Conservation (phyloP, 129 eudicot genomes). For the Flaveria linearis region DNA sequence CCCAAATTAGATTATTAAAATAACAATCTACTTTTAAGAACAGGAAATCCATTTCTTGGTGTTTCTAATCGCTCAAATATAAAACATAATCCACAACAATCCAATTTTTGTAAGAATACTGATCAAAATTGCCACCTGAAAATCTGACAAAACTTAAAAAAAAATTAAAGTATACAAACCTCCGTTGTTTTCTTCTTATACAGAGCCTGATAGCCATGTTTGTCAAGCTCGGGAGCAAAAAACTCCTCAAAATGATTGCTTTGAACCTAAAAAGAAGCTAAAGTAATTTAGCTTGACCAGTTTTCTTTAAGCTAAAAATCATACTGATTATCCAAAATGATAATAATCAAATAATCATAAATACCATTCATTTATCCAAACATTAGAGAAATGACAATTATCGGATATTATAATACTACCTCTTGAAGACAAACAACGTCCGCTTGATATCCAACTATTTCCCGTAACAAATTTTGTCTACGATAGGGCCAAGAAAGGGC, state of each 20-base stretch:
- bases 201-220: constrained; percentile 92
- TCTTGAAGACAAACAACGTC: constrained; percentile 97
- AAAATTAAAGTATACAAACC: constrained; percentile 36
- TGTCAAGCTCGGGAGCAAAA: constrained; percentile 92
- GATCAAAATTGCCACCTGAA: not conserved
- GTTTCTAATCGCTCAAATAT: not conserved
- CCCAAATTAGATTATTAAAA: not conserved
- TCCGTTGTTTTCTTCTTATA: constrained; percentile 83
- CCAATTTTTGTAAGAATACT: not conserved
- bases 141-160: not conserved
- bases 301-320: too few relatives aligned
- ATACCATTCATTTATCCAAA: not conserved
- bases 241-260: constrained; percentile 88
- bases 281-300: not conserved
- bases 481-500: constrained; percentile 97
- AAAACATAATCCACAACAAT: not conserved
- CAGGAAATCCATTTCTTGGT: too few relatives aligned
- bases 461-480: constrained; percentile 82
- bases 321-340: too few relatives aligned
- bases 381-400: not conserved
- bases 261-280: constrained; percentile 67
- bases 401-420: constrained; percentile 40
- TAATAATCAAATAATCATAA: not conserved
- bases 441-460: constrained; percentile 92
- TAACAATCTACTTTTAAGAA: not conserved